phyloP scores from a whole-genome alignment of 208 protist species.

The Trypanosoma brucei region DNA sequence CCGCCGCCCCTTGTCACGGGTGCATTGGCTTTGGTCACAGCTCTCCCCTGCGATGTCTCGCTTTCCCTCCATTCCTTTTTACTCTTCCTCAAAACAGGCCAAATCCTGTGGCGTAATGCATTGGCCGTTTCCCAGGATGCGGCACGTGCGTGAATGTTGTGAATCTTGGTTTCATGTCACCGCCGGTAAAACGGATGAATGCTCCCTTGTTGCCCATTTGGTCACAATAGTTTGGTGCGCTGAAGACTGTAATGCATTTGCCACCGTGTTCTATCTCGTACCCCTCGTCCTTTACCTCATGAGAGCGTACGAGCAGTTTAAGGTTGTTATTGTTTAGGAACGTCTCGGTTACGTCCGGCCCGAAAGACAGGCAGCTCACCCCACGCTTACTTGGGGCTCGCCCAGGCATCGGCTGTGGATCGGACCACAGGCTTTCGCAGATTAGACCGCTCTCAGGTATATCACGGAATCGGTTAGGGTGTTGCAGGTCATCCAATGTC shows the following conservation, averaged over 20 bases:
- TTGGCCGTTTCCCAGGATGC: constrained; percentile 78
- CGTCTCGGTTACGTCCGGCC: constrained; percentile 94
- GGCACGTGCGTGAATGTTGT: constrained; percentile 64
- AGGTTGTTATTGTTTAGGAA: constrained; percentile 95
- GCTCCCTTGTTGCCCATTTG: constrained; percentile 92
- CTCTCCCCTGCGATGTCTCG: not conserved
- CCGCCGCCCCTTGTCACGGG: too few relatives aligned
- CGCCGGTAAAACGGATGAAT: constrained; percentile 83
- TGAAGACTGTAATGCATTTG: constrained; percentile 95
- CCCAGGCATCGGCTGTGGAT: constrained; percentile 92
- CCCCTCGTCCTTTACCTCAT: constrained; percentile 96
- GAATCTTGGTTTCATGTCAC: constrained; percentile 70
- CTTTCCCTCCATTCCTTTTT: not conserved
- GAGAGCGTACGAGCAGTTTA: constrained; percentile 93
- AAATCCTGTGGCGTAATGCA: constrained; percentile 74
- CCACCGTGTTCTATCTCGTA: constrained; percentile 94
- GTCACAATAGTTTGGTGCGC: constrained; percentile 99
- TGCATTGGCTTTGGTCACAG: not conserved
- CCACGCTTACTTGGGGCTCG: constrained; percentile 93
- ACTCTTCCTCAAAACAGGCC: constrained; percentile 36
- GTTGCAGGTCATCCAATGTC: constrained; percentile 94
- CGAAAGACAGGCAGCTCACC: constrained; percentile 93
- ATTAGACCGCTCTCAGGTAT: constrained; percentile 94
- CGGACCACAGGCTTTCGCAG: constrained; percentile 96
- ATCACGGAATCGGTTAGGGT: constrained; percentile 91